Conservation (phyloP, 257 asterid genomes). For the Avicennia marina region DNA sequence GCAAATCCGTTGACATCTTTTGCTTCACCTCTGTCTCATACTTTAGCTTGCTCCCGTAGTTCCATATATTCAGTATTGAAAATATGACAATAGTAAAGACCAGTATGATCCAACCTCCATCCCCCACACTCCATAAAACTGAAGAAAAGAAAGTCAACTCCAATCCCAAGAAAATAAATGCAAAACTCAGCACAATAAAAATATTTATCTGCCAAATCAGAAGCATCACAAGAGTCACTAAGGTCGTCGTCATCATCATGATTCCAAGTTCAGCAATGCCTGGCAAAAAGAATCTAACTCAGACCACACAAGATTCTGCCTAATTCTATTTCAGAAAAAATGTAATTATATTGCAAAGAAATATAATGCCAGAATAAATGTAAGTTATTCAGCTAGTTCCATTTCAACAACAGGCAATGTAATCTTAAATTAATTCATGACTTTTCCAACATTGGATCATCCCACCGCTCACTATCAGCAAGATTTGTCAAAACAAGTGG, state of each 20-base stretch:
- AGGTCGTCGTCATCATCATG: slow-evolving; percentile 94
- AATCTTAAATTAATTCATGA: no score
- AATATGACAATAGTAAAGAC: slow-evolving; percentile 79
- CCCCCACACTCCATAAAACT: slow-evolving; percentile 89
- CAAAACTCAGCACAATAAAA: slow-evolving; percentile 66
- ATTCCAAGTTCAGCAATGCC: slow-evolving; percentile 96
- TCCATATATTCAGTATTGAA: slow-evolving; percentile 88
- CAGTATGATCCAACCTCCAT: slow-evolving; percentile 97
- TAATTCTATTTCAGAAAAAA: no score
- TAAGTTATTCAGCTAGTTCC: no score
- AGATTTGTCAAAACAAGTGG: no score
- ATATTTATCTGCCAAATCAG: slow-evolving; percentile 97
- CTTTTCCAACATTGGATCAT: no score
- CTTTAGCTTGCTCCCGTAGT: slow-evolving; percentile 93
- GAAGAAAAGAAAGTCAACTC: slow-evolving; percentile 88
- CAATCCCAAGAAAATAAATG: slow-evolving; percentile 71
- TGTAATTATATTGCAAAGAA: no score
- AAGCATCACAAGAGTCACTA: slow-evolving; percentile 95
- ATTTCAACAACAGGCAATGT: no score
- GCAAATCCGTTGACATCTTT: slow-evolving; percentile 86
- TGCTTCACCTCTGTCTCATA: slow-evolving; percentile 91
- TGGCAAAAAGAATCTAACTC: slow-evolving; percentile 35
- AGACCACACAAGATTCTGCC: slow-evolving; percentile 19
- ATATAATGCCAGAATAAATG: no score
- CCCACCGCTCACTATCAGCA: background rate